Evolutionary conservation across 179 eudicot genomes (phyloP).

Genomic region (Camellia oleifera): DNA sequence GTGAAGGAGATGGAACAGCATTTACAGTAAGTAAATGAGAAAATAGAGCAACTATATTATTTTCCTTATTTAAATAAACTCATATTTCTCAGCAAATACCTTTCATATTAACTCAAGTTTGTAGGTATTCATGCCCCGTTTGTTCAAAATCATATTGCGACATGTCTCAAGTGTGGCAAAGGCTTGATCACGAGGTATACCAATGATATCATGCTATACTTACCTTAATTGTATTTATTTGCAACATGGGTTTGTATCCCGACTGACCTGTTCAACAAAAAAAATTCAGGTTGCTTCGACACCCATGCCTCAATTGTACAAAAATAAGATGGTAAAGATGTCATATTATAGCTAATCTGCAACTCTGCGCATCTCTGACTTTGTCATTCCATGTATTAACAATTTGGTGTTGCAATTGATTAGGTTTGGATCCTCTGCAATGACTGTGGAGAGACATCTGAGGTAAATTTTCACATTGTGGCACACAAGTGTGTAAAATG

Average conservation of each 20-base stretch:
- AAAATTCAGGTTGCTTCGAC: conserved; percentile 32
- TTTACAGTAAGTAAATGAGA: conserved; percentile 38
- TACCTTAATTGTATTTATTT: neutral
- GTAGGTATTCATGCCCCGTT: conserved; percentile 45
- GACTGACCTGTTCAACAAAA: neutral
- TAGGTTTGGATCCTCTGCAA: conserved; percentile 58
- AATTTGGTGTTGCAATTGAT: neutral
- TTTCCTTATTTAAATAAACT: neutral
- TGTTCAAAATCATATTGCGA: conserved; percentile 44
- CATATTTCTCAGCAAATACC: no score
- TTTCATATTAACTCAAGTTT: neutral
- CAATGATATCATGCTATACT: neutral
- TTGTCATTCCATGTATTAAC: neutral
- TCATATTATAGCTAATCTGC: no score
- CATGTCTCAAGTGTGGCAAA: conserved; percentile 37
- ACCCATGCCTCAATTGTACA: conserved; percentile 34
- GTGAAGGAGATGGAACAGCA: conserved; percentile 60
- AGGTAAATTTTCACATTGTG: conserved; percentile 37
- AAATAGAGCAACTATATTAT: neutral
- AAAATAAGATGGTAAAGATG: conserved; percentile 34
- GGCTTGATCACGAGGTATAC: conserved; percentile 40
- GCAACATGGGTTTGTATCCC: neutral
- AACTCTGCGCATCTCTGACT: neutral
- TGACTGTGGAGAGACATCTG: conserved; percentile 41
- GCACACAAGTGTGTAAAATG: conserved; percentile 39